These are phyloP conservation scores for Diaporthe citri DNA, from an alignment of 2,329 filamentous ascomycete species.

Conservation along the genomic window DNA sequence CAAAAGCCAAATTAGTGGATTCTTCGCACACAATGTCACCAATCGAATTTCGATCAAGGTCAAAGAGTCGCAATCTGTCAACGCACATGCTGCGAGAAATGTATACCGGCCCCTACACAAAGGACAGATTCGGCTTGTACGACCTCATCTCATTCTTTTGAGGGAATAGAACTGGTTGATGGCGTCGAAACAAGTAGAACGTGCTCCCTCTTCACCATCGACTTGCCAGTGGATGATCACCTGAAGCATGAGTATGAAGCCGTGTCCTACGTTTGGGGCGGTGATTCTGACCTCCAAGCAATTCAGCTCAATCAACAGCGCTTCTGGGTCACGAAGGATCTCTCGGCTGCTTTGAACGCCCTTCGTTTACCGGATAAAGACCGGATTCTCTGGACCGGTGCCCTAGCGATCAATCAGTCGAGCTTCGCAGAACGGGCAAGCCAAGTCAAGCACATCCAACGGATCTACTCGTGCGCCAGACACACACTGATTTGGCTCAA, in stretches of 20 bases:
- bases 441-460: neutral
- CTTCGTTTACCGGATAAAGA: neutral
- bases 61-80: neutral
- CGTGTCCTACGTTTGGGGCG: neutral
- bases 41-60: neutral
- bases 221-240: neutral
- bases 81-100: neutral
- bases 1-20: neutral
- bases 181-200: neutral
- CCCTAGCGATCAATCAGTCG: neutral
- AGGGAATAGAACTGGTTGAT: neutral
- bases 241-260: neutral
- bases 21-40: neutral
- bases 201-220: neutral
- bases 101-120: neutral
- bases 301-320: neutral
- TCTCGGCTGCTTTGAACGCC: neutral
- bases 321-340: neutral
- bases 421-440: neutral
- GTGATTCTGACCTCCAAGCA: neutral
- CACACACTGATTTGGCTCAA: neutral
- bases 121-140: neutral
- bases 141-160: neutral
- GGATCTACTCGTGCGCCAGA: neutral
- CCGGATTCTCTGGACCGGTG: neutral